Evolutionary conservation across 2,329 filamentous ascomycete species (phyloP), one percentile per base, ranked within the genome.

Genomic region (Hirsutella minnesotensis): DNA sequence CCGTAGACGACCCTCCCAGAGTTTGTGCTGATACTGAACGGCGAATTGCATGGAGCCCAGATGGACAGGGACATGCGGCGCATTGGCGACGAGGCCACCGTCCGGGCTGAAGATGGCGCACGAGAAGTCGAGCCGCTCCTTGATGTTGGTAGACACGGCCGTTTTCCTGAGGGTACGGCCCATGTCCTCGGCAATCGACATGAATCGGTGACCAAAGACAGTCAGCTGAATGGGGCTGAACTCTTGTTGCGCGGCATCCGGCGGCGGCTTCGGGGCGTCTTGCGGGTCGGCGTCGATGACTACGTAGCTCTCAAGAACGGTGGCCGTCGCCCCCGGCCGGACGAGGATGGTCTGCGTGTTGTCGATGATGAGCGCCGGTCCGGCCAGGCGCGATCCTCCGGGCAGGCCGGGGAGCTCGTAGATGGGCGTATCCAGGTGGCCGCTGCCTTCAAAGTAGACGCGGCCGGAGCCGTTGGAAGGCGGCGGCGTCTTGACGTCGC

Each of bases 181-280:
- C 83, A 89, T 89, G 54, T 89, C 83, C 59, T 89, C 85, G 0
- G 85, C 85, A 48, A 89, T 86, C 3, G 81, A 79, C 84, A 89
- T 89, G 63, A 90, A 90, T 3, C 84, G 72, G 57, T 89, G 83
- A 0, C 79, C 81, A 53, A 90, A 89, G 44, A 89, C 81, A 49
- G 77, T 82, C 1, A 90, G 69, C 58, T 84, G 73, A 50, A 89
- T 83, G 5, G 82, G 83, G 41, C 46, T 50, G 19, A 53, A 50
- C 18, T 53, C 51, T 45, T 40, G 43, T 43, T 46, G 31, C 10
- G 47, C 45, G n/a, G 52, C 33, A n/a, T 39, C 35, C 2, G 33
- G 38, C 7, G 33, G 36, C 5, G 36, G 41, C 3, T 41, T 36
- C 16, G 47, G 39, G 2, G 39, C n/a, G 2, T 27, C 24, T 27